Evolutionary conservation across 1,284 basidiomycete genomes (phyloP).

Genomic region (Clitocybe nebularis): DNA sequence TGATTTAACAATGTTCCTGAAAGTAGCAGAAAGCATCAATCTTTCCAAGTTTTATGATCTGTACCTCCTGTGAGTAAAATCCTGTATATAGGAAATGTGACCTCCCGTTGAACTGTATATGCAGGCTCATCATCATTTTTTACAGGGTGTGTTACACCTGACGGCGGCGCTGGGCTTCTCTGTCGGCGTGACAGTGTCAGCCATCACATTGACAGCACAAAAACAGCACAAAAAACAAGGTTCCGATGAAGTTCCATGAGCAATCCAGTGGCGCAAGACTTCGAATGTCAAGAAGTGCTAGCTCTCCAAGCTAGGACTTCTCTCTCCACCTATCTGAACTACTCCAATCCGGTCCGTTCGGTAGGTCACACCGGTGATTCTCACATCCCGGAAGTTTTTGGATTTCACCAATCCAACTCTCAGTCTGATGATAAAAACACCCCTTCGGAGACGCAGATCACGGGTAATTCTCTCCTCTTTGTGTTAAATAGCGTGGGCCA

Average conservation of each 20-base stretch:
- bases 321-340: background rate
- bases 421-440: no score
- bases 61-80: conserved; percentile 1
- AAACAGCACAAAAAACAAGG: no score
- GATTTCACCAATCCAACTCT: background rate
- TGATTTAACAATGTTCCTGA: conserved; percentile 8
- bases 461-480: no score
- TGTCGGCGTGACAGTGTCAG: background rate
- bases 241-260: background rate
- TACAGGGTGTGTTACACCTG: background rate
- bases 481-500: no score
- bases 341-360: background rate
- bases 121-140: background rate
- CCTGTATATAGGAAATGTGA: background rate
- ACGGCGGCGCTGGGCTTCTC: background rate
- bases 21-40: conserved; percentile 3
- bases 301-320: background rate
- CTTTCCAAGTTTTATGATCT: background rate
- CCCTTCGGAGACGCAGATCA: no score
- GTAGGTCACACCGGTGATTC: background rate
- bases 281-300: background rate
- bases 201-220: background rate
- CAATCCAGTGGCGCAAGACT: background rate
- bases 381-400: background rate
- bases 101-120: background rate